Base-by-base conservation (phyloP, 441 rosid genomes). In the Syzygium syzygioides region DNA sequence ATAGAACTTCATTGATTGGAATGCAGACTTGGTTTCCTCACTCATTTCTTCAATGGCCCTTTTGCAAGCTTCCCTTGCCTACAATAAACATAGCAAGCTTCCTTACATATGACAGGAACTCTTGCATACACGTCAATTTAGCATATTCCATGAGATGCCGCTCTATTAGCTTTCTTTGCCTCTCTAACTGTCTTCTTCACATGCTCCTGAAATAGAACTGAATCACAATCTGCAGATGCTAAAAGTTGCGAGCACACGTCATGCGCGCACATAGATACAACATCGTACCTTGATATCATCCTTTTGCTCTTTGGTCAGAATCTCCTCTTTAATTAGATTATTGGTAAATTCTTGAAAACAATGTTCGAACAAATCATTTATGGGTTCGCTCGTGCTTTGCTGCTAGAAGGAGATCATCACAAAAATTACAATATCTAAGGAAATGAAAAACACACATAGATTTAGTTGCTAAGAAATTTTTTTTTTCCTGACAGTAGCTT, bases 81-180 rank as follows among this genome's bases (percentile, higher is more conserved):
- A 85, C 86, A 86, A 60, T 62, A 85, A 87, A 87, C 37, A 37
- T 66, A 90, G 85, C 55, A 79, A 76, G 5, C 52, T 76, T 76
- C 52, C 52, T 76, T 41, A 60, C 13, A 60, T 28, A 60, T 60
- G 32, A 76, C n/a, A 41, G 83, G 50, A 12, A 52, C n/a, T 37
- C 83, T 37, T 37, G 83, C 83, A 76, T 37, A 12, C 28, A 76
- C 9, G 52, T 76, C n/a, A 41, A 12, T 76, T 37, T 60, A 48
- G 64, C 86, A 85, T 86, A 34, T 34, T 62, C 60, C 6, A 85
- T 14, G 68, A 53, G 19, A 86, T 92, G 96, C 99, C 97, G 96
- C 97, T 86, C 96, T 90, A 62, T 97, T 96, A 85, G 97, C 97
- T 92, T 91, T 96, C 94, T 96, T 97, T 25, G 97, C 99, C 92